A percentile compares a stretch with the other conserved stretches of the same genome.
Conservation (phyloP, 1,284 basidiomycete species). For the Malassezia psittaci region DNA sequence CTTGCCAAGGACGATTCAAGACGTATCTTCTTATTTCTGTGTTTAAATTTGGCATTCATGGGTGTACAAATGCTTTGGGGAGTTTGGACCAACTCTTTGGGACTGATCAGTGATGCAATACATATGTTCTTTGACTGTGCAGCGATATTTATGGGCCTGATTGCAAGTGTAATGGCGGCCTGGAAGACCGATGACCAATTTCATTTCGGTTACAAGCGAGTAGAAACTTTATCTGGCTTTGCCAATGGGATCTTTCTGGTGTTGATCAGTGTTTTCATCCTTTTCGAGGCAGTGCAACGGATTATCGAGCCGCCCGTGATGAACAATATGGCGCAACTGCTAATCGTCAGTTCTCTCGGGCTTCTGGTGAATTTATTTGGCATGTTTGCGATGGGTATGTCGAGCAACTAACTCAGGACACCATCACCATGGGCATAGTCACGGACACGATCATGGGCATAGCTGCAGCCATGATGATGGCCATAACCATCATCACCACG, state of each 20-base stretch:
- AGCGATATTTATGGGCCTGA: conserved; percentile 87
- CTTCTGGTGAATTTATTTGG: conserved; percentile 91
- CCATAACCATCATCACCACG: conserved; percentile 51
- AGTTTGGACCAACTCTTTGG: conserved; percentile 92
- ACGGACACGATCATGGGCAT: conserved; percentile 48
- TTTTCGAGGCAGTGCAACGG: conserved; percentile 92
- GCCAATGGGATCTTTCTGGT: conserved; percentile 95
- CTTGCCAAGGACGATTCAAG: conserved; percentile 79
- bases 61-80: conserved; percentile 57
- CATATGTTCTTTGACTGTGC: conserved; percentile 99
- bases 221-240: conserved; percentile 97
- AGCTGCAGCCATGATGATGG: conserved; percentile 43
- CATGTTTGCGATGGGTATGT: conserved; percentile 86
- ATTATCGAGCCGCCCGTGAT: conserved; percentile 95
- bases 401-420: conserved; percentile 1
- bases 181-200: conserved; percentile 91
- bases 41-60: conserved; percentile 94
- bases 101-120: conserved; percentile 94
- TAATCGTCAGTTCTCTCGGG: conserved; percentile 79
- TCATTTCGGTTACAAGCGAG: conserved; percentile 93
- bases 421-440: conserved; percentile 34
- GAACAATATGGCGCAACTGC: conserved; percentile 76
- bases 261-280: conserved; percentile 91
- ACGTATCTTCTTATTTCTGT: conserved; percentile 92
- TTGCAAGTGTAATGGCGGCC: conserved; percentile 92